phyloP scores from a whole-genome alignment of 202 grass and related monocot genomes.

The Panicum hallii region DNA sequence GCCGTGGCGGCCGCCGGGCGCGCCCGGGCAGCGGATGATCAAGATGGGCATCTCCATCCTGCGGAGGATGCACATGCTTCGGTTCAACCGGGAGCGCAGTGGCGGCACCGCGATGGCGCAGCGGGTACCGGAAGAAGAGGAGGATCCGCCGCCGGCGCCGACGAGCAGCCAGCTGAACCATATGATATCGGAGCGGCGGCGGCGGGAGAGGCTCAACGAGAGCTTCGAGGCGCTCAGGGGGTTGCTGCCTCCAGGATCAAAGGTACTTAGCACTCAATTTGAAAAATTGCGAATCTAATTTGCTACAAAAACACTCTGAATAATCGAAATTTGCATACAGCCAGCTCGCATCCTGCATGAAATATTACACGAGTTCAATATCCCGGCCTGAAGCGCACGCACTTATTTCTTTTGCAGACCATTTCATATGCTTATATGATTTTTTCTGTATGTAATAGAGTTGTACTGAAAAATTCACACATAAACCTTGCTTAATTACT shows the following conservation, averaged over 20 bases:
- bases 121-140: slow-evolving; percentile 24
- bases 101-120: neutral
- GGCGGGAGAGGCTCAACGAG: slow-evolving; percentile 88
- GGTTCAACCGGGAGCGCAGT: slow-evolving; percentile 27
- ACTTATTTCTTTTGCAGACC: neutral
- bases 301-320: neutral
- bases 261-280: slow-evolving; percentile 55
- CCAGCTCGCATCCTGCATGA: slow-evolving; percentile 10
- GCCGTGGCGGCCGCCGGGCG: slow-evolving; percentile 4
- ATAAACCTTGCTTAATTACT: neutral
- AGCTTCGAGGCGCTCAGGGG: slow-evolving; percentile 73
- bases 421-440: neutral
- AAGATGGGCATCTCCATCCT: slow-evolving; percentile 68
- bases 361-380: slow-evolving; percentile 21
- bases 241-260: slow-evolving; percentile 76
- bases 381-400: too few relatives aligned
- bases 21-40: slow-evolving; percentile 69
- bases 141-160: slow-evolving; percentile 15
- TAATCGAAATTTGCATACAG: neutral
- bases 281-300: neutral
- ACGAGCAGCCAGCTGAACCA: slow-evolving; percentile 83
- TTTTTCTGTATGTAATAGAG: too few relatives aligned
- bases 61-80: slow-evolving; percentile 48
- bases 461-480: too few relatives aligned
- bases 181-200: slow-evolving; percentile 83